Evolutionary conservation across 345 rosid genomes (phyloP), one percentile per base, ranked within the genome.

Genomic region (Euclidium syriacum): DNA sequence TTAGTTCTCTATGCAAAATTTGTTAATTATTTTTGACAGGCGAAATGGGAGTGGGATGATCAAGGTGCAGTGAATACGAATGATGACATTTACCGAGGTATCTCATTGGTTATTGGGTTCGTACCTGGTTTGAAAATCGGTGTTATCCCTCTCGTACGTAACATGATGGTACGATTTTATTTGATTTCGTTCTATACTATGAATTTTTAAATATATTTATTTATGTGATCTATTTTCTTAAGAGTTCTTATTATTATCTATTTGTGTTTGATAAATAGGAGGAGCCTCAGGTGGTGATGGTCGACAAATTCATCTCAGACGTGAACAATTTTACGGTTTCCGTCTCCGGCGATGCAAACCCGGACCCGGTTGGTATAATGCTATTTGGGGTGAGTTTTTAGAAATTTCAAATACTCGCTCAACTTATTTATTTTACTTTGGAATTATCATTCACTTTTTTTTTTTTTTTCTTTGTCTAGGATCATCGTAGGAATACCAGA

Each of bases 351-450:
- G 16, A 35, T 25, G 3, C 41, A 36, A 36, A 36, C 41, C 41
- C 14, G 36, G 52, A 61, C 25, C 81, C 84, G 24, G n/a, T 47
- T 24, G 81, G 58, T 53, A 68, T 77, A 42, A 77, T 80, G 12
- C 4, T 77, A 62, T 74, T 77, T 65, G 84, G 81, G 39, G 84
- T 74, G n/a, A n/a, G n/a, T n/a, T n/a, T n/a, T n/a, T n/a, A n/a
- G n/a, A n/a, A n/a, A n/a, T n/a, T n/a, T n/a, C n/a, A n/a, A n/a
- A n/a, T n/a, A n/a, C n/a, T n/a, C n/a, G n/a, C n/a, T n/a, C n/a
- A n/a, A n/a, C n/a, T n/a, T n/a, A n/a, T n/a, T n/a, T n/a, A n/a
- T n/a, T n/a, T n/a, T 59, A 77, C 41, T 57, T 10, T 36, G 36
- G 27, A 12, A 10, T 3, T n/a, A n/a, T n/a, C n/a, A n/a, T n/a